A percentile compares a stretch with the other conserved stretches of the same genome.
Conservation (phyloP, 2,329 filamentous ascomycete species). For the Fusarium ambrosium region DNA sequence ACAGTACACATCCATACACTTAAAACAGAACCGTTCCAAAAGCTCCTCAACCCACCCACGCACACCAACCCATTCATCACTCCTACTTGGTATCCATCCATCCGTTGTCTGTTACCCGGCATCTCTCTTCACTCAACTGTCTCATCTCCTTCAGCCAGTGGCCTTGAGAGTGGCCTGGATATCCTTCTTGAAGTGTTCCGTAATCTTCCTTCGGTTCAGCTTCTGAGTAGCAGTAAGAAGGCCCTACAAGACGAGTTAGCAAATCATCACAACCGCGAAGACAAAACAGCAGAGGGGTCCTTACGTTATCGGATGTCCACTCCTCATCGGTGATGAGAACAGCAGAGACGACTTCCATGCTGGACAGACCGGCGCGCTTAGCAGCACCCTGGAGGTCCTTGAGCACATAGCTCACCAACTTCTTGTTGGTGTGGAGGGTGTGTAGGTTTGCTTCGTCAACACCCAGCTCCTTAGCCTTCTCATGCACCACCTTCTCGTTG, state of each 20-base stretch:
- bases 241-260: conserved; percentile 58
- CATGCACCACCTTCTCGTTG: conserved; percentile 73
- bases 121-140: conserved; percentile 13
- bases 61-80: background rate
- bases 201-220: conserved; percentile 67
- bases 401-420: conserved; percentile 71
- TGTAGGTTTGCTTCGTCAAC: conserved; percentile 78
- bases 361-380: conserved; percentile 74
- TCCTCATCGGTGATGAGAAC: conserved; percentile 87
- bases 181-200: conserved; percentile 64
- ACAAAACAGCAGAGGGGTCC: conserved; percentile 52
- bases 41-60: conserved; percentile 2
- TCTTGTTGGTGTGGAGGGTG: conserved; percentile 74
- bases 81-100: conserved; percentile 43
- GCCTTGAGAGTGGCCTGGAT: conserved; percentile 60
- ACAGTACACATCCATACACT: conserved; percentile 42
- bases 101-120: conserved; percentile 23
- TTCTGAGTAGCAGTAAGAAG: conserved; percentile 74
- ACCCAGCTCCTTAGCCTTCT: conserved; percentile 71
- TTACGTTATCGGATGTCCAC: conserved; percentile 88
- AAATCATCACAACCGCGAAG: background rate
- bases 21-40: conserved; percentile 31
- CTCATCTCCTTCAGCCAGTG: conserved; percentile 5
- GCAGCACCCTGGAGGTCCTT: conserved; percentile 78
- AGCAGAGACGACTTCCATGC: conserved; percentile 81